Evolutionary conservation across 129 eudicot species (phyloP).

Genomic region (Dittrichia graveolens): DNA sequence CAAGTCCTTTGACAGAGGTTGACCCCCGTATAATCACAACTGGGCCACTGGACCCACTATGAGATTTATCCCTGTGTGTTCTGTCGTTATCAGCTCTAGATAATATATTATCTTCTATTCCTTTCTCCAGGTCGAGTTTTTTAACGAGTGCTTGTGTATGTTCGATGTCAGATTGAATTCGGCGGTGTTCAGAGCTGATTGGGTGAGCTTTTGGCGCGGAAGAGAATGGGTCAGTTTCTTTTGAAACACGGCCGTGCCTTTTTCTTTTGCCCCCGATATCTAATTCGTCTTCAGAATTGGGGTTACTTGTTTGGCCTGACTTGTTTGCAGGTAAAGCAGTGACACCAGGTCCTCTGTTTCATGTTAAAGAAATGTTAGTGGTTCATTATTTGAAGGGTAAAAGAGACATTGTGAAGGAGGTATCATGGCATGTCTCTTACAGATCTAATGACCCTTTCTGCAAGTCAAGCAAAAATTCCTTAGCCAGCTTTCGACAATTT

Average conservation of each 20-base stretch:
- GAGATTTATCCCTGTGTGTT: constrained; percentile 72
- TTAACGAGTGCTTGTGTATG: constrained; percentile 85
- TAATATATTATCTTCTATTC: constrained; percentile 82
- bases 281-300: constrained; percentile 74
- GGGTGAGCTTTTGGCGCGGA: constrained; percentile 93
- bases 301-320: constrained; percentile 66
- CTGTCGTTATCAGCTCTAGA: constrained; percentile 77
- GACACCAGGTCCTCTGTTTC: constrained; percentile 80
- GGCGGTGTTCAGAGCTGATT: constrained; percentile 72
- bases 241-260: constrained; percentile 53
- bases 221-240: constrained; percentile 56
- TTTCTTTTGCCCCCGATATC: constrained; percentile 68
- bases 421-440: constrained; percentile 47
- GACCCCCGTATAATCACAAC: constrained; percentile 79
- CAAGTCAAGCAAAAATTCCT: constrained; percentile 85
- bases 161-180: constrained; percentile 73
- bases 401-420: constrained; percentile 4
- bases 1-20: constrained; percentile 84
- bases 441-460: constrained; percentile 76
- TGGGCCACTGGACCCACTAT: constrained; percentile 79
- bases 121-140: constrained; percentile 88
- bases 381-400: not conserved
- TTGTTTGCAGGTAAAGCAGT: constrained; percentile 56
- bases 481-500: constrained; percentile 75
- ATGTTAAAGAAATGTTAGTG: constrained; percentile 29